Conservation (phyloP, 192 early-diverging fungal genomes). For the Podila clonocystis region DNA sequence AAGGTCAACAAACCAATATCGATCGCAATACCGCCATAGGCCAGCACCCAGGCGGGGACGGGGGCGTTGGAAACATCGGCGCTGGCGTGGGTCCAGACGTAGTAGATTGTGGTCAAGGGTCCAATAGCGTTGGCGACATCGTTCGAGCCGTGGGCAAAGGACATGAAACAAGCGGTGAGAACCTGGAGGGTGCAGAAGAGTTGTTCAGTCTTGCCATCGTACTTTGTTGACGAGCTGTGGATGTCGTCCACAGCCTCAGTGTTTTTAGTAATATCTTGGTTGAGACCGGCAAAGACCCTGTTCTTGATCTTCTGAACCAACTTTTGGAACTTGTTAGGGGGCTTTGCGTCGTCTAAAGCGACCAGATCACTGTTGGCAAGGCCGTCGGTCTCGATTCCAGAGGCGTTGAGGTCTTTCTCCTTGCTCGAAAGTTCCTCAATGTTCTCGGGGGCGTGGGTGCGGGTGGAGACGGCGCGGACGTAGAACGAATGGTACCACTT, state of each 20-base stretch:
- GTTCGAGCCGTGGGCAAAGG: slow-evolving; percentile 90
- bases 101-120: slow-evolving; percentile 78
- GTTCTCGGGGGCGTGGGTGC: slow-evolving; percentile 10
- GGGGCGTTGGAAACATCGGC: slow-evolving; percentile 56
- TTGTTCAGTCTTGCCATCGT: slow-evolving; percentile 81
- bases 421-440: slow-evolving; percentile 6
- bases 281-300: slow-evolving; percentile 12
- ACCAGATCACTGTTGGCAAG: slow-evolving; percentile 12
- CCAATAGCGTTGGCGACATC: slow-evolving; percentile 91
- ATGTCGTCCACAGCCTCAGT: slow-evolving; percentile 55
- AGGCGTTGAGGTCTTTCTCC: slow-evolving; percentile 5
- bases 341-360: slow-evolving; percentile 9
- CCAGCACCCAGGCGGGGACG: slow-evolving; percentile 81
- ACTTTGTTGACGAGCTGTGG: slow-evolving; percentile 72
- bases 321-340: background rate
- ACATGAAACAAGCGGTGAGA: slow-evolving; percentile 82
- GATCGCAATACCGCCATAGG: slow-evolving; percentile 77
- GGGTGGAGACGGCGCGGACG: slow-evolving; percentile 59
- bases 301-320: slow-evolving; percentile 18
- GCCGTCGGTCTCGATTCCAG: background rate
- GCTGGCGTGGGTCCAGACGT: slow-evolving; percentile 64
- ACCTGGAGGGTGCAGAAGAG: slow-evolving; percentile 89
- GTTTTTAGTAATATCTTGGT: slow-evolving; percentile 47
- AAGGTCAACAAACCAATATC: slow-evolving; percentile 79
- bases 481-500: slow-evolving; percentile 79